These are phyloP conservation scores for Aechmea fasciata DNA, from an alignment of 176 grass and related monocot species.

Conservation along the genomic window DNA sequence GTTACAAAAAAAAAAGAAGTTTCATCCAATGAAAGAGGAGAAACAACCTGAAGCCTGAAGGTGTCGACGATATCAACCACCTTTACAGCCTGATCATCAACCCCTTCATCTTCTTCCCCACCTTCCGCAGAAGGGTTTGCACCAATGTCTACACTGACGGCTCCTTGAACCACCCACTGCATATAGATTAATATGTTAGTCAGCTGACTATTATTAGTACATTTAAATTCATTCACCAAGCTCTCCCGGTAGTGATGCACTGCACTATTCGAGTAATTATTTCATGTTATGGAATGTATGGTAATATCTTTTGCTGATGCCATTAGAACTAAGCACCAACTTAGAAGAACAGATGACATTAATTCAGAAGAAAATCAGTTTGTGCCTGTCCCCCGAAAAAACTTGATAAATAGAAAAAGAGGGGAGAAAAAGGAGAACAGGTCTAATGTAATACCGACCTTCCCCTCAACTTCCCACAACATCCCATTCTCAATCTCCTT, in stretches of 20 bases:
- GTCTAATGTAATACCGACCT: slow-evolving; percentile 26
- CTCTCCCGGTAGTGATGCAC: neutral
- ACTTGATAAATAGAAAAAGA: neutral
- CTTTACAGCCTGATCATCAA: slow-evolving; percentile 20
- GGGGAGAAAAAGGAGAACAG: neutral
- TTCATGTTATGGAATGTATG: neutral
- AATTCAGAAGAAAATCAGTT: neutral
- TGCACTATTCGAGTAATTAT: neutral
- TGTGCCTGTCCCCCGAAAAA: neutral
- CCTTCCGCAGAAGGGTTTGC: slow-evolving; percentile 30
- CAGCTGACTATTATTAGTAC: neutral
- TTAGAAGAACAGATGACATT: neutral
- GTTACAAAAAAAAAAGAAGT: neutral
- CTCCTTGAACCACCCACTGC: slow-evolving; percentile 33
- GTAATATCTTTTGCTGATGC: neutral
- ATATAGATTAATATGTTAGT: neutral
- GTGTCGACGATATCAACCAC: slow-evolving; percentile 34
- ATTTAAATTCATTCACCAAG: neutral
- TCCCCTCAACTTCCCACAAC: slow-evolving; percentile 18
- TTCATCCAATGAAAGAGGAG: neutral
- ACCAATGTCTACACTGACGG: slow-evolving; percentile 30
- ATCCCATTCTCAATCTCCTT: slow-evolving; percentile 22
- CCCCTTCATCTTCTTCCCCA: slow-evolving; percentile 22
- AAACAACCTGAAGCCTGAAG: slow-evolving; percentile 19
- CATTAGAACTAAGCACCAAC: neutral